These are phyloP conservation scores for Fusarium sp. DNA, from an alignment of 2,329 filamentous ascomycete genomes.

Conservation along the genomic window DNA sequence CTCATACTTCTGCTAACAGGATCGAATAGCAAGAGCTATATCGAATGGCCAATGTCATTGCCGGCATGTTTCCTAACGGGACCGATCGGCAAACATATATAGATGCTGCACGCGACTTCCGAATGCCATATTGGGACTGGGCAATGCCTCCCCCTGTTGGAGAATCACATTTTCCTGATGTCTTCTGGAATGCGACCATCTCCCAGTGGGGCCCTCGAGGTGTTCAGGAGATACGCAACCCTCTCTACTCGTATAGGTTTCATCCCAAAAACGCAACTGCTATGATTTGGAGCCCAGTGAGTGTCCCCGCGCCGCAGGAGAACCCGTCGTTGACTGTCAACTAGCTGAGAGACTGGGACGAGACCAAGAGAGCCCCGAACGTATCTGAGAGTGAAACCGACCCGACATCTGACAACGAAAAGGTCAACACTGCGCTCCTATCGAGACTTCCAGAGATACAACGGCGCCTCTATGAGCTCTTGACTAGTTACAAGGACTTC, in stretches of 20 bases:
- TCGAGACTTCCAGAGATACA: slow-evolving; percentile 63
- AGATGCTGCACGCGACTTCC: slow-evolving; percentile 60
- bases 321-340: background rate
- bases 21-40: slow-evolving; percentile 49
- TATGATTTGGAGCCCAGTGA: slow-evolving; percentile 68
- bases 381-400: slow-evolving; percentile 39
- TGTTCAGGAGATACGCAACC: slow-evolving; percentile 66
- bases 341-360: slow-evolving; percentile 67
- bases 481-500: slow-evolving; percentile 74
- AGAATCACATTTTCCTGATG: slow-evolving; percentile 56
- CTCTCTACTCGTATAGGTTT: slow-evolving; percentile 69
- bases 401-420: slow-evolving; percentile 65
- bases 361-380: slow-evolving; percentile 67
- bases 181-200: slow-evolving; percentile 60
- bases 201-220: slow-evolving; percentile 66
- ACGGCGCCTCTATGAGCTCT: slow-evolving; percentile 72
- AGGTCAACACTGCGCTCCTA: slow-evolving; percentile 58
- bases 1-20: slow-evolving; percentile 22
- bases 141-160: slow-evolving; percentile 58
- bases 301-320: slow-evolving; percentile 38
- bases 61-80: slow-evolving; percentile 57
- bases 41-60: slow-evolving; percentile 53
- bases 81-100: slow-evolving; percentile 60
- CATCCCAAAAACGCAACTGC: slow-evolving; percentile 66
- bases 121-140: slow-evolving; percentile 70